These are phyloP conservation scores for Tetramitus jugosus DNA, from an alignment of 208 protist species.

Conservation along the genomic window DNA sequence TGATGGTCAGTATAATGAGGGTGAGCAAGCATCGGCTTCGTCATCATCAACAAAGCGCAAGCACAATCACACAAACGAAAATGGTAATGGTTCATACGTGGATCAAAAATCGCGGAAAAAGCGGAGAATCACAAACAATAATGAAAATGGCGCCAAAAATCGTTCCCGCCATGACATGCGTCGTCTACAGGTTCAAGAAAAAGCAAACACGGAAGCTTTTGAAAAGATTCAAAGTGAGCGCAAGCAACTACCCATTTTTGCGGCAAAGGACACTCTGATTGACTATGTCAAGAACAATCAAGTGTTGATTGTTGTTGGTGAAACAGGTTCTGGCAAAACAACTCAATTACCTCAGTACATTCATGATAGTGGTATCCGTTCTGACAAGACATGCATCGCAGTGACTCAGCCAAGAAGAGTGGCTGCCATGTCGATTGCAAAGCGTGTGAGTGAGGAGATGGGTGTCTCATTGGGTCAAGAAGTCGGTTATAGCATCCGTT, in stretches of 20 bases:
- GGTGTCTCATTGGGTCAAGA: constrained; percentile 61
- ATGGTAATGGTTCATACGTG: too few species aligned
- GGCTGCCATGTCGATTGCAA: constrained; percentile 86
- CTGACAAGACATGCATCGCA: constrained; percentile 42
- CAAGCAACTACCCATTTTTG: constrained; percentile 58
- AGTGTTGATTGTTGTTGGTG: constrained; percentile 76
- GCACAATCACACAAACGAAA: too few species aligned
- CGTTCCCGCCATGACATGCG: too few species aligned
- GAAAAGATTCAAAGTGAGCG: constrained; percentile 29
- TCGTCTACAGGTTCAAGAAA: too few species aligned
- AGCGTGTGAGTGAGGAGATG: constrained; percentile 79
- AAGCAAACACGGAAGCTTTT: too few species aligned
- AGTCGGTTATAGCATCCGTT: constrained; percentile 83
- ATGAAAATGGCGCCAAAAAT: too few species aligned
- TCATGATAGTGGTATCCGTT: constrained; percentile 39
- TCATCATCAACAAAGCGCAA: too few species aligned
- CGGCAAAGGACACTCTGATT: constrained; percentile 32
- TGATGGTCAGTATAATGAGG: too few species aligned
- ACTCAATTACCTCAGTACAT: constrained; percentile 79
- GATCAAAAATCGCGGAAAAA: too few species aligned
- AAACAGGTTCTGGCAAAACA: constrained; percentile 82
- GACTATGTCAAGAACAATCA: constrained; percentile 44
- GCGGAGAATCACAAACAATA: too few species aligned
- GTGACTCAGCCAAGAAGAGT: constrained; percentile 92
- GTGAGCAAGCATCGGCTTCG: too few species aligned